Evolutionary conservation across 1,284 basidiomycete species (phyloP).

Genomic region (Gomphus bonarii): DNA sequence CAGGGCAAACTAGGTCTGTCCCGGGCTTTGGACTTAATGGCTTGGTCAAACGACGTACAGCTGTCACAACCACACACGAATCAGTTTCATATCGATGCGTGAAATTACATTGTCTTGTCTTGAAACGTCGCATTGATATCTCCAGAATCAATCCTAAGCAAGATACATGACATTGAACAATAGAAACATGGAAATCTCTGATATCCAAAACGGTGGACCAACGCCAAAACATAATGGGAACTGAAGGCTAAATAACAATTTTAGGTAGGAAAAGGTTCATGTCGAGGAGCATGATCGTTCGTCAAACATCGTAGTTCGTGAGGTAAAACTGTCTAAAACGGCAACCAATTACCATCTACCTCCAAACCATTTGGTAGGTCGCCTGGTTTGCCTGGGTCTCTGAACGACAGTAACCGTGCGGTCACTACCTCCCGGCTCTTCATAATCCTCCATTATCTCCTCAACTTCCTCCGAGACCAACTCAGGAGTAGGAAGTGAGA

Average conservation of each 20-base stretch:
- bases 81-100: too few species aligned
- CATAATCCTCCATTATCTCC: constrained; percentile 5
- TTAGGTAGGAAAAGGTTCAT: neutral
- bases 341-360: constrained; percentile 2
- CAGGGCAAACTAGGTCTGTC: too few species aligned
- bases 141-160: neutral
- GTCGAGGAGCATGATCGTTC: neutral
- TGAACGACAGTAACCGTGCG: constrained; percentile 9
- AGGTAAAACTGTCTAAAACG: neutral
- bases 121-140: neutral
- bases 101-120: neutral
- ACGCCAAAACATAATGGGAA: neutral
- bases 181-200: neutral
- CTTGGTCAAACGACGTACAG: too few species aligned
- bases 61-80: too few species aligned
- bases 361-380: constrained; percentile 5
- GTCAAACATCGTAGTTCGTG: neutral
- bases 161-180: neutral
- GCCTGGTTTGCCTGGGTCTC: constrained; percentile 7
- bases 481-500: constrained; percentile 6
- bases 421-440: constrained; percentile 1
- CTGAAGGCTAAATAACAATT: neutral
- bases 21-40: too few species aligned
- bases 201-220: neutral
- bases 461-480: constrained; percentile 13